These are phyloP conservation scores for Neofusicoccum ribis DNA, from an alignment of 2,329 filamentous ascomycete species.

Conservation along the genomic window DNA sequence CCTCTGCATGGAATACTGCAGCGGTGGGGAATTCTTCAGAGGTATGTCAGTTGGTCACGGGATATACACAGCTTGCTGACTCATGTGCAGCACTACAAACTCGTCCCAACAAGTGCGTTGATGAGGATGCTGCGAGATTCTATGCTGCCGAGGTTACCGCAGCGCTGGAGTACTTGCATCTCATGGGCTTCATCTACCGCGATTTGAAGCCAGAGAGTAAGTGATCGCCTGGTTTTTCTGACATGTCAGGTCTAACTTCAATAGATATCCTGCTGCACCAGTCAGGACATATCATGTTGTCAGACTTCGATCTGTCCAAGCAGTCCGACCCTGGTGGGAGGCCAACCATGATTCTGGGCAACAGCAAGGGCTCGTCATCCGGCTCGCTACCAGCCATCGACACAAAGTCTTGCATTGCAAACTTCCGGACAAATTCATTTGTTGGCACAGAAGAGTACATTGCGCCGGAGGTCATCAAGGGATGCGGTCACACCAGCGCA, in stretches of 20 bases:
- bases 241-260: conserved; percentile 37
- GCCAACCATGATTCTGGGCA: conserved; percentile 95
- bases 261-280: conserved; percentile 95
- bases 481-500: conserved; percentile 94
- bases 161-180: conserved; percentile 90
- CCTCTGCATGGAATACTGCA: conserved; percentile 99
- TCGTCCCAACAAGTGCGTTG: conserved; percentile 92
- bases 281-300: conserved; percentile 99
- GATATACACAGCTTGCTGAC: conserved; percentile 18
- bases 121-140: conserved; percentile 94
- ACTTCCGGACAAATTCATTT: conserved; percentile 98
- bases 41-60: conserved; percentile 38
- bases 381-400: conserved; percentile 94
- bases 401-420: conserved; percentile 95
- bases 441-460: conserved; percentile 99
- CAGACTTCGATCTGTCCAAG: conserved; percentile 97
- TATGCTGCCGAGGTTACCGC: conserved; percentile 98
- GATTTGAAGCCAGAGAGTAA: conserved; percentile 95
- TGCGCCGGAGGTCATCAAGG: conserved; percentile 97
- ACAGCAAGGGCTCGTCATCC: conserved; percentile 75
- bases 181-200: conserved; percentile 99
- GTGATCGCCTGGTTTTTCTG: conserved; percentile 39
- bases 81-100: conserved; percentile 72
- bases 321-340: conserved; percentile 95
- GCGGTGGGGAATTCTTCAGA: conserved; percentile 96